Percentiles rank a stretch among this genome's conserved stretches.
Evolutionary conservation across 805 yeast species (phyloP).

Genomic region (Kodamaea jinghongensis): DNA sequence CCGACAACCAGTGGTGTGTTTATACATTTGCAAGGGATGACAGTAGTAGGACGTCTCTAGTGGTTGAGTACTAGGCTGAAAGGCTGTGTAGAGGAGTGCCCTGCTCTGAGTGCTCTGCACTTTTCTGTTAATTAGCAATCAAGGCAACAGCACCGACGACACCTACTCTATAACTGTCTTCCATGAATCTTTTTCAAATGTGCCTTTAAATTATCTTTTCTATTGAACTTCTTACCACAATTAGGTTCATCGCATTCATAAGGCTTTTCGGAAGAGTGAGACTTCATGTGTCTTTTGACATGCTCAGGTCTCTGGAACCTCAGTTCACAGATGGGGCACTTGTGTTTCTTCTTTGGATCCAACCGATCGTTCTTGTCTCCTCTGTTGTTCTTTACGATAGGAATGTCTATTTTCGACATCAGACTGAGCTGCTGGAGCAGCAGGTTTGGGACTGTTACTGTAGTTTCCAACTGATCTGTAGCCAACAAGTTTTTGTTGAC

Average conservation of each 20-base stretch:
- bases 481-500: slow-evolving; percentile 3
- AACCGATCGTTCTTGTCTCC: slow-evolving; percentile 29
- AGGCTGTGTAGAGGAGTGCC: no score
- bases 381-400: slow-evolving; percentile 15
- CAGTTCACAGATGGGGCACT: slow-evolving; percentile 62
- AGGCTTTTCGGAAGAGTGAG: slow-evolving; percentile 58
- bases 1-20: no score
- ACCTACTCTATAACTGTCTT: slow-evolving; percentile 13
- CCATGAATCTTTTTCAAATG: slow-evolving; percentile 62
- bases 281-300: slow-evolving; percentile 61
- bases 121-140: no score
- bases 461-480: background rate
- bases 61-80: no score
- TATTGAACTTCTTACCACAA: slow-evolving; percentile 55
- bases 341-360: slow-evolving; percentile 55
- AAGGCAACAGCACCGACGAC: no score
- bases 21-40: no score
- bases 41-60: no score
- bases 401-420: slow-evolving; percentile 14
- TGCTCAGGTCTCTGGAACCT: slow-evolving; percentile 70
- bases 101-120: no score
- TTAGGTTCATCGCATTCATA: slow-evolving; percentile 49
- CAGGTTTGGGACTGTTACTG: slow-evolving; percentile 12
- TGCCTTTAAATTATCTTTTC: slow-evolving; percentile 59
- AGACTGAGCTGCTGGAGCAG: slow-evolving; percentile 10